Conservation (phyloP, 2,329 filamentous ascomycete species). For the Elsinoe batatas region DNA sequence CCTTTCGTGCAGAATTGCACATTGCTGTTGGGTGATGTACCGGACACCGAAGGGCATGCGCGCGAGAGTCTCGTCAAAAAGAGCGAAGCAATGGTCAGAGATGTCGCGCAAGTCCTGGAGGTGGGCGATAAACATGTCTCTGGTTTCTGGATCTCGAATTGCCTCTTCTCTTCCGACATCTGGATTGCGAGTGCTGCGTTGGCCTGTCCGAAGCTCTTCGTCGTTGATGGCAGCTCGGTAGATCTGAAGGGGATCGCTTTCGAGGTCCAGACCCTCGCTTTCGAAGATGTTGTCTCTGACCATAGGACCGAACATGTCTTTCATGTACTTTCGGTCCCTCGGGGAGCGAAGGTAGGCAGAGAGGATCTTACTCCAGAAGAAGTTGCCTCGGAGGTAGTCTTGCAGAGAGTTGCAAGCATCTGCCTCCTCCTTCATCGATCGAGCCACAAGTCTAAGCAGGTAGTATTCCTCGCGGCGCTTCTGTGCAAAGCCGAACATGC, state of each 20-base stretch:
- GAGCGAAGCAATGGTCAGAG: slow-evolving; percentile 76
- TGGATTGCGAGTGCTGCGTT: slow-evolving; percentile 66
- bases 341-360: slow-evolving; percentile 83
- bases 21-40: slow-evolving; percentile 78
- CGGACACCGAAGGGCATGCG: slow-evolving; percentile 90
- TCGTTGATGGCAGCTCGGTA: slow-evolving; percentile 95
- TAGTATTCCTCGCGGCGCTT: slow-evolving; percentile 97
- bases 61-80: slow-evolving; percentile 71
- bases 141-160: slow-evolving; percentile 90
- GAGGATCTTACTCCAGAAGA: slow-evolving; percentile 85
- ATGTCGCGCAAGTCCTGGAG: slow-evolving; percentile 90
- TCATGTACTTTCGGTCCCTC: slow-evolving; percentile 81
- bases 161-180: slow-evolving; percentile 86
- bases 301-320: slow-evolving; percentile 73
- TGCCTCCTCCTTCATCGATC: slow-evolving; percentile 78
- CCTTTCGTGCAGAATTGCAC: slow-evolving; percentile 62
- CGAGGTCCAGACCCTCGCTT: slow-evolving; percentile 79
- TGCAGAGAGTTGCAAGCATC: slow-evolving; percentile 62
- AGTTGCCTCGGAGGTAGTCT: slow-evolving; percentile 81
- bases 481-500: slow-evolving; percentile 91
- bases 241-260: slow-evolving; percentile 96
- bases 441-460: slow-evolving; percentile 74
- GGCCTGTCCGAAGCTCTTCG: slow-evolving; percentile 86
- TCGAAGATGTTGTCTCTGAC: slow-evolving; percentile 90
- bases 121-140: slow-evolving; percentile 86